Base-by-base conservation (phyloP, 2,329 filamentous ascomycete species). In the Pestalotiopsis sp. region DNA sequence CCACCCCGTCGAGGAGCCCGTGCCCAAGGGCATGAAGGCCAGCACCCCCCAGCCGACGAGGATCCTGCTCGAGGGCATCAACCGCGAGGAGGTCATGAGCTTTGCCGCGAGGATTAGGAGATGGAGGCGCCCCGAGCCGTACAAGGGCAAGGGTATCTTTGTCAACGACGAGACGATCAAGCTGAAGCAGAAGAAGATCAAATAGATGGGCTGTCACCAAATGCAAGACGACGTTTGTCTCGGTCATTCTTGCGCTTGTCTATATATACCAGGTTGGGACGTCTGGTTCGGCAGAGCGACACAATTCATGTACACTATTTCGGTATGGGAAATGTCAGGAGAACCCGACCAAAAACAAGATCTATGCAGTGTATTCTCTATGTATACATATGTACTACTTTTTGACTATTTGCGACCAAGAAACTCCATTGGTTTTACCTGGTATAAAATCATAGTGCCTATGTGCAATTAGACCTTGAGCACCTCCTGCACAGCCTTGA, bases 131-230 rank as follows among this genome's bases (percentile, higher is more conserved):
- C 96, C 96, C 38, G 96, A 99, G 84, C 96, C 96, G 73, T 99
- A 99, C 83, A 99, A 99, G 89, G 96, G 96, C 74, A 98, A 99
- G 90, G 96, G 96, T 76, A 97, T 99, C 75, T 99, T 98, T 80
- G 91, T 99, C 76, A 97, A 98, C 78, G 94, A 95, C 72, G 94
- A 99, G 87, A 98, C 94, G 38, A 98, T 99, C 84, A 97, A 92
- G 87, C 82, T 99, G 82, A 99, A 99, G 91, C 92, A 94, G 77
- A 99, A 98, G 92, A 96, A 95, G 89, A 94, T 95, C 81, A 95
- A 95, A 87, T 96, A 90, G 84, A 79, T 12, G 56, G 27, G 14
- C 17, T 20, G 14, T 31, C 20, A 36, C 25, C 17, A 36, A 4
- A 2, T 59, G 57, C 27, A 12, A 9, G 27, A 59, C 14, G 17